Conservation (phyloP, 257 asterid species). For the Mentha longifolia region DNA sequence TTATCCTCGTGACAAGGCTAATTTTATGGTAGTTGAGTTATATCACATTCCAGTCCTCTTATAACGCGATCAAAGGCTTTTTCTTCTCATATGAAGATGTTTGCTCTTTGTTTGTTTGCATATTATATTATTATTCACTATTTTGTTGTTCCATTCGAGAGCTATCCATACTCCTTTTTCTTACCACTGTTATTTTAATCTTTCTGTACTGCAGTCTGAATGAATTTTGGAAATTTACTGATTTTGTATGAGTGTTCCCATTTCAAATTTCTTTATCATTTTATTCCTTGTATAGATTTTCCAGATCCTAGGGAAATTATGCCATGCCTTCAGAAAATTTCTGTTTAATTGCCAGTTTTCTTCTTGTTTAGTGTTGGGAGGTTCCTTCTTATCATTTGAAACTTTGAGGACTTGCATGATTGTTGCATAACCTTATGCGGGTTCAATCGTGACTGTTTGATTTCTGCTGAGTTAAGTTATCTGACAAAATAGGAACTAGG, state of each 20-base stretch:
- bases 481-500: not conserved
- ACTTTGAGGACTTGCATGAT: conserved; percentile 5
- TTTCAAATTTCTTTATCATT: conserved; percentile 6
- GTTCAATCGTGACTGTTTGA: conserved; percentile 9
- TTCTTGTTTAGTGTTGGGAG: conserved; percentile 9
- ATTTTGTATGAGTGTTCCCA: not conserved
- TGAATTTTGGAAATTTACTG: conserved; percentile 7
- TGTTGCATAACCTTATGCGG: not conserved
- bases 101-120: not conserved
- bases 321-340: conserved; percentile 18
- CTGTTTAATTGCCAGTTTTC: not conserved
- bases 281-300: conserved; percentile 3
- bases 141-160: conserved; percentile 11
- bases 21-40: conserved; percentile 16
- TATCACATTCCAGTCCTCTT: conserved; percentile 13
- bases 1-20: conserved; percentile 2
- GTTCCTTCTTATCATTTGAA: conserved; percentile 14
- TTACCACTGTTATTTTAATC: not conserved
- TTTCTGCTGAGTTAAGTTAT: not conserved
- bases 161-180: conserved; percentile 9
- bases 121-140: not conserved
- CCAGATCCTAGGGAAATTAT: conserved; percentile 14
- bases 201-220: conserved; percentile 3
- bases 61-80: conserved; percentile 6
- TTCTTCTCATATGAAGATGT: not conserved